These are phyloP conservation scores for Phoenix roebelenii DNA, from an alignment of 176 grass and related monocot genomes.

Conservation along the genomic window DNA sequence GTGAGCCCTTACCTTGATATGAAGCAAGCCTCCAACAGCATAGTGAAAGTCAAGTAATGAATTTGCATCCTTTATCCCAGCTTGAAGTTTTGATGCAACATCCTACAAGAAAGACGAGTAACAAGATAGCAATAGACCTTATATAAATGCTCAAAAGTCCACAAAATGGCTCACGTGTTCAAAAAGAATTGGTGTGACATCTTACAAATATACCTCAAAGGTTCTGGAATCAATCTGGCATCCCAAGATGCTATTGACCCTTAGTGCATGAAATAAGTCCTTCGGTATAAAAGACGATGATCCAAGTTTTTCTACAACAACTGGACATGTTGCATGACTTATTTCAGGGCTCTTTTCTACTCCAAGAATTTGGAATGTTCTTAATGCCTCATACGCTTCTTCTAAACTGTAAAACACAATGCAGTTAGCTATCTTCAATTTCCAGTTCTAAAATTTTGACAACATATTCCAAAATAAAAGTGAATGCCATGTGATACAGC, in stretches of 20 bases:
- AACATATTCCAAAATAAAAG: neutral
- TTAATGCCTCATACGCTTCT: constrained; percentile 35
- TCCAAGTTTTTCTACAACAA: constrained; percentile 23
- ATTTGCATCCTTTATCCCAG: constrained; percentile 59
- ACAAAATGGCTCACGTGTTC: no score
- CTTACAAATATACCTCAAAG: constrained; percentile 25
- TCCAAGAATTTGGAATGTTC: constrained; percentile 27
- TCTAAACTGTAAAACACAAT: constrained; percentile 27
- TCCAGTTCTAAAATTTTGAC: neutral
- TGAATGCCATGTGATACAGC: no score
- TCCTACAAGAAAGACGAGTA: constrained; percentile 31
- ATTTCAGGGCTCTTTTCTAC: constrained; percentile 15
- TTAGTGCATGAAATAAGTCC: constrained; percentile 52
- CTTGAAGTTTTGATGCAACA: constrained; percentile 47
- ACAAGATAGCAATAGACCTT: constrained; percentile 8
- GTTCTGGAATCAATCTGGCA: constrained; percentile 26
- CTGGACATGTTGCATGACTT: constrained; percentile 13
- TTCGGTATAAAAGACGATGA: constrained; percentile 24
- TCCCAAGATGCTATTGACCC: constrained; percentile 30
- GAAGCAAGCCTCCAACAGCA: constrained; percentile 50
- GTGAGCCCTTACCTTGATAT: constrained; percentile 55
- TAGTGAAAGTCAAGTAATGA: constrained; percentile 79
- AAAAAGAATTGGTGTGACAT: no score
- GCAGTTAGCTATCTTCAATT: neutral
- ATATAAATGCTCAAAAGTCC: no score